phyloP scores from a whole-genome alignment of 2,329 filamentous ascomycete species.

The Fusarium avenaceum region DNA sequence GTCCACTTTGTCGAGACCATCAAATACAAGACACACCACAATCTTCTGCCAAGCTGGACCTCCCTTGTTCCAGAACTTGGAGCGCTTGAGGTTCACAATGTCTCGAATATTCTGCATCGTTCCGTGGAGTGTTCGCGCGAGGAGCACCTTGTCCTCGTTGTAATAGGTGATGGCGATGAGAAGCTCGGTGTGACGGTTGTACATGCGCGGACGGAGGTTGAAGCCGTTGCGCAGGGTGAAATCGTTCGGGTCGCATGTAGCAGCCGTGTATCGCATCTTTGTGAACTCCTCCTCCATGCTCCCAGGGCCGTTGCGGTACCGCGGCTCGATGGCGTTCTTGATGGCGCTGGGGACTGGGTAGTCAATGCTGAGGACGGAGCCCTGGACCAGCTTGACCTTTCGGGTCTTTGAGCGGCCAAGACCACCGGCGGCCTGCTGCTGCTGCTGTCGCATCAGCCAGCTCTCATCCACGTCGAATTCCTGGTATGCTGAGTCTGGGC shows the following conservation, averaged over 20 bases:
- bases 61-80: conserved; percentile 48
- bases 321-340: conserved; percentile 44
- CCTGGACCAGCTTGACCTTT: conserved; percentile 46
- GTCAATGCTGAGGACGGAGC: conserved; percentile 47
- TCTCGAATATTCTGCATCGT: conserved; percentile 47
- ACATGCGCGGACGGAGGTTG: conserved; percentile 46
- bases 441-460: conserved; percentile 46
- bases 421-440: conserved; percentile 32
- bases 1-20: conserved; percentile 46
- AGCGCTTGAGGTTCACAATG: conserved; percentile 46
- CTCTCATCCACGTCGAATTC: conserved; percentile 44
- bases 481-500: conserved; percentile 41
- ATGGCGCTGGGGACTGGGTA: conserved; percentile 47
- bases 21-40: conserved; percentile 46
- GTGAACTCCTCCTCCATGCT: conserved; percentile 44
- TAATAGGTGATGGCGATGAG: conserved; percentile 48
- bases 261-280: conserved; percentile 48
- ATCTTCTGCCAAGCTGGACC: conserved; percentile 47
- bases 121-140: conserved; percentile 44
- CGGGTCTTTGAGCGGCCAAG: conserved; percentile 44
- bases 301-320: conserved; percentile 38
- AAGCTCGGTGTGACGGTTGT: conserved; percentile 46
- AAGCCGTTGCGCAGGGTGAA: conserved; percentile 46
- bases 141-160: conserved; percentile 48
- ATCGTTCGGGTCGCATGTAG: conserved; percentile 47